Conservation (phyloP, 176 grass and related monocot species). For the Hordeum vulgare region MorexV3_pseudomolecules_assembly NC_058521.1:495247096-495247595, state of each 20-base stretch:
- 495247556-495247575: not conserved
- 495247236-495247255: constrained; percentile 16
- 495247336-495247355: not conserved
- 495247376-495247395: not conserved
- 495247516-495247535: not conserved
- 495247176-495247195: not conserved
- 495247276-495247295: not conserved
- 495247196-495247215: not conserved
- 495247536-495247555: not conserved
- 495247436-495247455: not conserved
- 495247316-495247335: not conserved
- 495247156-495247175: not conserved
- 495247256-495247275: not conserved
- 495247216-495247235: not conserved
- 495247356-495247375: not conserved
- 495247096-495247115: not conserved
- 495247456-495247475: not conserved
- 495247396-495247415: not conserved
- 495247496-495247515: not conserved
- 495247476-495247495: not conserved
- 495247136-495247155: not conserved
- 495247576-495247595: not conserved
- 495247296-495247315: not conserved
- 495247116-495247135: not conserved
- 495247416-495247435: not conserved